A percentile compares a stretch with the other conserved stretches of the same genome.
phyloP scores from a whole-genome alignment of 106 monocot genomes.

The Platanthera zijinensis region DNA sequence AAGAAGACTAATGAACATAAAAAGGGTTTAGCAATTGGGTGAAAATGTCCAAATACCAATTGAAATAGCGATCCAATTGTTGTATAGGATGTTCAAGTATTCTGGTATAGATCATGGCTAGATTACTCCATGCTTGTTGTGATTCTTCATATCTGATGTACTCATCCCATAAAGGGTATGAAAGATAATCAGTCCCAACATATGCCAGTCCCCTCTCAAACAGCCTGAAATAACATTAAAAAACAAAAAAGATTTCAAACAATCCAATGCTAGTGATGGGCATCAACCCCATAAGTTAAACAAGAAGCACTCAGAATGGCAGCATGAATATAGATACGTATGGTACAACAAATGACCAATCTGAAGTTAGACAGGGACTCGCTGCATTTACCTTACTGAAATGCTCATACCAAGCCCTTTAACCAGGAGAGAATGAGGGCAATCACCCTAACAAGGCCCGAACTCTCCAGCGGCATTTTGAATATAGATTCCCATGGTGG shows the following conservation, averaged over 20 bases:
- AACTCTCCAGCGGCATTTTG: constrained; percentile 54
- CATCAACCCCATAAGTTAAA: not conserved
- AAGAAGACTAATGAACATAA: not conserved
- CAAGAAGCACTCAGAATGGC: not conserved
- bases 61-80: constrained; percentile 89
- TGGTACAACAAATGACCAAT: constrained; percentile 16
- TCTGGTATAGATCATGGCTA: constrained; percentile 88
- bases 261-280: not conserved
- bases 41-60: constrained; percentile 41
- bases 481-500: constrained; percentile 41
- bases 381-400: constrained; percentile 66
- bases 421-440: constrained; percentile 28
- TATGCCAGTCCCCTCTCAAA: constrained; percentile 96
- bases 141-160: constrained; percentile 97
- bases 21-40: not conserved
- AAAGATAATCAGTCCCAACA: constrained; percentile 93
- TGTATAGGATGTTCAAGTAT: constrained; percentile 89
- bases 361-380: constrained; percentile 32
- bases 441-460: constrained; percentile 26
- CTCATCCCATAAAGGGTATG: constrained; percentile 88
- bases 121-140: constrained; percentile 73
- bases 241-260: constrained; percentile 6
- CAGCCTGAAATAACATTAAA: constrained; percentile 49
- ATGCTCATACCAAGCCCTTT: constrained; percentile 37
- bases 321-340: not conserved